A percentile compares a stretch with the other conserved stretches of the same genome.
Evolutionary conservation across 2,329 filamentous ascomycete genomes (phyloP).

Genomic region (Neopestalotiopsis rosae): DNA sequence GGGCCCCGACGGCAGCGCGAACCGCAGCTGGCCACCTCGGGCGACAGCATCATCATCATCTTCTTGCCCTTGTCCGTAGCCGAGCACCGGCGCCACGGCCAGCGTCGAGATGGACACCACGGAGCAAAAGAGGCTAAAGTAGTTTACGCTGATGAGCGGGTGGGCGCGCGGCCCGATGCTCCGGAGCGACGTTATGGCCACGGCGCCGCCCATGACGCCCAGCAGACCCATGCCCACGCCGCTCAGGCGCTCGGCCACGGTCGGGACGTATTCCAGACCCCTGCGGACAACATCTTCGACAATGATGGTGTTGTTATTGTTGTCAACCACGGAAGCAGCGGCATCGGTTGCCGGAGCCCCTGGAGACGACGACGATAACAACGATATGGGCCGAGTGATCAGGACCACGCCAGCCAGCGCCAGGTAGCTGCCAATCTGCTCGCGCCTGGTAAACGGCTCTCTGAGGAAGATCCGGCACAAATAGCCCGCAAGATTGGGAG

Average conservation of each 20-base stretch:
- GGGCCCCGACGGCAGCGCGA: slow-evolving; percentile 45
- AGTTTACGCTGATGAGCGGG: slow-evolving; percentile 84
- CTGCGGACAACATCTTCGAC: slow-evolving; percentile 30
- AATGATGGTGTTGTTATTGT: slow-evolving; percentile 24
- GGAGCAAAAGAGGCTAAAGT: slow-evolving; percentile 75
- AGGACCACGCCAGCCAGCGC: slow-evolving; percentile 82
- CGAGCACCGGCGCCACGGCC: slow-evolving; percentile 50
- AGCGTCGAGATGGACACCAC: slow-evolving; percentile 70
- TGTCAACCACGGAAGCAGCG: slow-evolving; percentile 19
- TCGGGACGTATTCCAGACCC: slow-evolving; percentile 46
- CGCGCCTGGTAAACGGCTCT: slow-evolving; percentile 78
- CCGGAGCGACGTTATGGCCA: slow-evolving; percentile 76
- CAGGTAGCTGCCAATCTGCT: slow-evolving; percentile 77
- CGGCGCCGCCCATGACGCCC: slow-evolving; percentile 77
- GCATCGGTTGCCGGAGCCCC: background rate
- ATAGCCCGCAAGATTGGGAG: slow-evolving; percentile 80
- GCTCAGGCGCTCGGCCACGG: slow-evolving; percentile 67
- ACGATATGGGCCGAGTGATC: slow-evolving; percentile 72
- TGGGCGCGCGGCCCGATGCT: slow-evolving; percentile 82
- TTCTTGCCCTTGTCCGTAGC: slow-evolving; percentile 47
- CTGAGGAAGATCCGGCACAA: slow-evolving; percentile 75
- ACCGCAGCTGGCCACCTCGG: slow-evolving; percentile 46
- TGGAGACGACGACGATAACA: slow-evolving; percentile 37
- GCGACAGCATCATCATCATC: slow-evolving; percentile 20
- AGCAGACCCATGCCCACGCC: slow-evolving; percentile 76